Base-by-base conservation (phyloP, 371 early-diverging fungal species). In the Lichtheimia ornata region DNA sequence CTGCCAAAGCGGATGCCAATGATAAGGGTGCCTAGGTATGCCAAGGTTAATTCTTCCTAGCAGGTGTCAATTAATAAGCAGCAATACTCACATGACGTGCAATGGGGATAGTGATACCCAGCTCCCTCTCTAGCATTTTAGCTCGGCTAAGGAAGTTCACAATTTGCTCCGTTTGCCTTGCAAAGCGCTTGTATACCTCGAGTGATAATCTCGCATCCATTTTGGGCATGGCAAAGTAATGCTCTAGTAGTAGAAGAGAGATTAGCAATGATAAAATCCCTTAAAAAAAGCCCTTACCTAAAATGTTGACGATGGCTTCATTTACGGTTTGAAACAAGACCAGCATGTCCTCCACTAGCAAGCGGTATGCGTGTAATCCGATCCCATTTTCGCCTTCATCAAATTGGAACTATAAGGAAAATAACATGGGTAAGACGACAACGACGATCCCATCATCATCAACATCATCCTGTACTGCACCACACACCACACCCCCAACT, bases 251-350 rank as follows among this genome's bases (percentile, higher is more conserved):
- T 24, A 28, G 6, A 30, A 4, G 25, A 13, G 7, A 42, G n/a
- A 44, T 44, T 0, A 11, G 5, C 12, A 20, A 20, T 11, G 24
- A n/a, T 27, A 59, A 4, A n/a, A 17, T 14, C 25, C 13, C n/a
- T 25, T 35, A 13, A 54, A 35, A 4, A 9, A 1, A 25, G 1
- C 42, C 62, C 75, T 25, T 79, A 89, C 93, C 87, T 56, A 97
- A 81, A 61, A 96, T 89, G 65, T 93, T 90, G 68, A 97, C 90
- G 18, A 95, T 89, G n/a, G 91, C 95, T 72, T 94, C 94, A 72
- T 96, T 97, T 73, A 94, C 81, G 13, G 92, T 81, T 70, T 94
- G 92, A 72, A 95, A 96, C 25, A 97, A 73, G 20, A 85, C 79
- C 53, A 97, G 77, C 70, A 94, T 75, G 62, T 97, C 97, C 18